These are phyloP conservation scores for Elaeis oleifera DNA, from an alignment of 202 grass and related monocot species.

Conservation along the genomic window DNA sequence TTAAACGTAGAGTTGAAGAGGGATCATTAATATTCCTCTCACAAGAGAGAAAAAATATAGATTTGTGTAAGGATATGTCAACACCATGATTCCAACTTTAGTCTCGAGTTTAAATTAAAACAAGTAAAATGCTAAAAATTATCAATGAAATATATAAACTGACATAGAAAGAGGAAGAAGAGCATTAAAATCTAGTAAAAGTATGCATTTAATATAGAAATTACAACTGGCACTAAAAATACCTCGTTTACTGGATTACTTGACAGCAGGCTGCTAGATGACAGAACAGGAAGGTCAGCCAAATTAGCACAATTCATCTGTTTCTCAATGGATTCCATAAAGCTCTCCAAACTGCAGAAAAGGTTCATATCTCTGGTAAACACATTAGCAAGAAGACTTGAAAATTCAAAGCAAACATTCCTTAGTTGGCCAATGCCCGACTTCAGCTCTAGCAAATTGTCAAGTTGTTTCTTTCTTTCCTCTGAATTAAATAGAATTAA, in stretches of 20 bases:
- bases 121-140: no score
- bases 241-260: constrained; percentile 47
- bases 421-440: constrained; percentile 52
- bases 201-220: neutral
- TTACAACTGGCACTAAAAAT: constrained; percentile 24
- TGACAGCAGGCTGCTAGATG: constrained; percentile 37
- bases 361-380: constrained; percentile 57
- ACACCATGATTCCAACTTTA: no score
- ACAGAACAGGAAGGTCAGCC: constrained; percentile 37
- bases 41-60: no score
- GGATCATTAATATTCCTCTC: no score
- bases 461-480: constrained; percentile 50
- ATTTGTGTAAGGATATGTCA: no score
- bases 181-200: neutral
- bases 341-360: constrained; percentile 51
- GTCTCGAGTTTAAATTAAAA: no score
- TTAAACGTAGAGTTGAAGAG: no score
- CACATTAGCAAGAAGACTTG: constrained; percentile 35
- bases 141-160: no score
- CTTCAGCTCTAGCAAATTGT: constrained; percentile 60
- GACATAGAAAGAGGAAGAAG: no score
- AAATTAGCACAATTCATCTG: constrained; percentile 37
- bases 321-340: constrained; percentile 60
- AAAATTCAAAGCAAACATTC: constrained; percentile 65
- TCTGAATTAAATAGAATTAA: constrained; percentile 37